phyloP scores from a whole-genome alignment of 2,329 filamentous ascomycete genomes.

The Fusarium nematophilum region DNA sequence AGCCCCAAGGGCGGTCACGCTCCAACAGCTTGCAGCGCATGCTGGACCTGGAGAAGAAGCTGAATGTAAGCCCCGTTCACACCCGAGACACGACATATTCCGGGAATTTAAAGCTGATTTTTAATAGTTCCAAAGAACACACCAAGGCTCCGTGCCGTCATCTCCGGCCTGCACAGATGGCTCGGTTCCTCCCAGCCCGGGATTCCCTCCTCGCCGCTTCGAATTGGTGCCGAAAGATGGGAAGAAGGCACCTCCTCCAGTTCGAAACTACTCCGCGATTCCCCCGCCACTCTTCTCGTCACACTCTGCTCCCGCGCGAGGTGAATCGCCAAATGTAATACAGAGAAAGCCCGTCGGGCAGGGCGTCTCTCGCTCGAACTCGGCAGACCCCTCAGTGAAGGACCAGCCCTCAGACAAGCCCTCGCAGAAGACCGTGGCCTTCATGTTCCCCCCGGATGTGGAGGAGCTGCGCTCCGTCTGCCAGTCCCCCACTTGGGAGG shows the following conservation, averaged over 20 bases:
- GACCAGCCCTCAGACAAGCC: conserved; percentile 34
- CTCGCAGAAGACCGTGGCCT: conserved; percentile 47
- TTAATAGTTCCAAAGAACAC: conserved; percentile 31
- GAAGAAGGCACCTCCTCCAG: conserved; percentile 36
- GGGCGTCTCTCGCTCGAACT: conserved; percentile 10
- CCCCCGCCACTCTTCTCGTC: conserved; percentile 35
- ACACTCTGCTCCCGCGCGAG: conserved; percentile 19
- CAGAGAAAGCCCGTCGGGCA: conserved; percentile 31
- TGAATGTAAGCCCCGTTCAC: conserved; percentile 60
- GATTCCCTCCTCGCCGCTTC: conserved; percentile 39
- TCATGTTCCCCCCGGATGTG: conserved; percentile 46
- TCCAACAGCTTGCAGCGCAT: conserved; percentile 67
- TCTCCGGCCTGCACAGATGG: conserved; percentile 28
- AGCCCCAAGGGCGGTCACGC: conserved; percentile 35
- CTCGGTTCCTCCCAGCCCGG: conserved; percentile 36
- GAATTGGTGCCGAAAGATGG: conserved; percentile 42
- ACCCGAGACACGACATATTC: neutral
- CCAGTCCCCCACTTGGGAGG: conserved; percentile 72
- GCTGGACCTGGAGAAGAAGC: conserved; percentile 69
- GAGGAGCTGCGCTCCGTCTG: conserved; percentile 58
- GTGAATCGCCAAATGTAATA: conserved; percentile 28
- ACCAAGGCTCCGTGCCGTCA: conserved; percentile 32
- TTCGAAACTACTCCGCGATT: conserved; percentile 40
- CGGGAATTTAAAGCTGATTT: conserved; percentile 11
- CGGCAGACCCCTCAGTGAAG: conserved; percentile 17